These are phyloP conservation scores for Colletotrichum liriopes DNA, from an alignment of 2,329 filamentous ascomycete genomes.

Conservation along the genomic window DNA sequence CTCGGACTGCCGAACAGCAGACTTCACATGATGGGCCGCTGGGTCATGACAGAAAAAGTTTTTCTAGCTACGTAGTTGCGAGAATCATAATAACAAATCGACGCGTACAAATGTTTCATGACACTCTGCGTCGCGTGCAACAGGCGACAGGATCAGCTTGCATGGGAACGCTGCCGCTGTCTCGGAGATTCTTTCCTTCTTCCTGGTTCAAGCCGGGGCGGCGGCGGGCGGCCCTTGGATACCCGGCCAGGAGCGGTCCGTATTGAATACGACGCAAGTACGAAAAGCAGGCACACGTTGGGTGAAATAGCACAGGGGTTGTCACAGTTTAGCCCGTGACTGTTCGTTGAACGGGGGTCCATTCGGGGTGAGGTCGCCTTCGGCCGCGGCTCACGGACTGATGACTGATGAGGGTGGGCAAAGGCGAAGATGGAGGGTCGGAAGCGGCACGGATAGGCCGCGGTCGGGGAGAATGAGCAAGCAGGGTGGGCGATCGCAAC, in stretches of 20 bases:
- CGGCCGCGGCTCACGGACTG: neutral
- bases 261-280: constrained; percentile 7
- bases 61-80: constrained; percentile 13
- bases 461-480: neutral
- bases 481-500: constrained; percentile 9
- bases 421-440: constrained; percentile 5
- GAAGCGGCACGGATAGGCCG: constrained; percentile 7
- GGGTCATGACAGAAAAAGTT: neutral
- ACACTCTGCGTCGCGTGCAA: neutral
- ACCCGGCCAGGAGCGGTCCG: neutral
- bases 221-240: neutral
- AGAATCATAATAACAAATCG: constrained; percentile 15
- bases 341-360: neutral
- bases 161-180: neutral
- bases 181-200: neutral
- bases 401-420: neutral
- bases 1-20: neutral
- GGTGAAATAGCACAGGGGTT: neutral
- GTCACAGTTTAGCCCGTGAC: neutral
- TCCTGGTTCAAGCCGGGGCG: constrained; percentile 1
- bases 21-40: neutral
- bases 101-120: constrained; percentile 26
- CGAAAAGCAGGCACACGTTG: neutral
- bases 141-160: neutral
- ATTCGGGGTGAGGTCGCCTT: neutral